Base-by-base conservation (phyloP, 1,284 basidiomycete species). In the Ganoderma lucidum region DNA sequence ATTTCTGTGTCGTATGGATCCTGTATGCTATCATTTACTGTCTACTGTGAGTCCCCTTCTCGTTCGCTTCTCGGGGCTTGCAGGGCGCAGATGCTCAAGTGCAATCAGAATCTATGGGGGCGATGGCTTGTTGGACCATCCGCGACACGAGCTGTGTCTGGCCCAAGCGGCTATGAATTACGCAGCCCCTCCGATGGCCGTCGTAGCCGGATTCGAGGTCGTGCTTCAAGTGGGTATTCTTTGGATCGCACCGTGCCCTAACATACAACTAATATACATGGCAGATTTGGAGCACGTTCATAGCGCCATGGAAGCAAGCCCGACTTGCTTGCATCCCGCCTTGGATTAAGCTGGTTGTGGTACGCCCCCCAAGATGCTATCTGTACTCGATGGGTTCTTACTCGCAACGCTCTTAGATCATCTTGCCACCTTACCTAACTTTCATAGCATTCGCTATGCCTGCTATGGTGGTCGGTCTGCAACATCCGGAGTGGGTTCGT, bases 101-200 rank as follows among this genome's bases (percentile, higher is more conserved):
- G 6, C 15, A 12, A 35, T 19, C 56, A 87, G 86, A 64, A 68
- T 83, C 19, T 84, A 85, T 68, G 74, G 78, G 35, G 80, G 82
- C 45, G 71, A 74, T 23, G 70, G 73, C 59, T 70, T 67, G 61
- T 62, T 63, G n/a, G 48, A 23, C 23, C 42, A 75, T 69, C 74
- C 74, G 62, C 67, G 75, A 56, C 66, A 70, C 41, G 56, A 71
- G 6, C 66, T 87, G 35, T 90, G 88, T 71, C 74, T 82, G 48
- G 80, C 80, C 0, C 88, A 90, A 77, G 84, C 87, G 8, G 83
- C 83, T 45, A 80, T 89, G 81, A 79, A 87, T 28, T 82, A 87
- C 67, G 87, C 86, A 8, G 81, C 85, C 2, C 81, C 88, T 66
- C 83, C 88, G 0, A 88, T 88, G 88, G 82, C 83, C 44, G 82